phyloP scores from a whole-genome alignment of 139 green algal genomes.

The Gonium pectorale region DNA sequence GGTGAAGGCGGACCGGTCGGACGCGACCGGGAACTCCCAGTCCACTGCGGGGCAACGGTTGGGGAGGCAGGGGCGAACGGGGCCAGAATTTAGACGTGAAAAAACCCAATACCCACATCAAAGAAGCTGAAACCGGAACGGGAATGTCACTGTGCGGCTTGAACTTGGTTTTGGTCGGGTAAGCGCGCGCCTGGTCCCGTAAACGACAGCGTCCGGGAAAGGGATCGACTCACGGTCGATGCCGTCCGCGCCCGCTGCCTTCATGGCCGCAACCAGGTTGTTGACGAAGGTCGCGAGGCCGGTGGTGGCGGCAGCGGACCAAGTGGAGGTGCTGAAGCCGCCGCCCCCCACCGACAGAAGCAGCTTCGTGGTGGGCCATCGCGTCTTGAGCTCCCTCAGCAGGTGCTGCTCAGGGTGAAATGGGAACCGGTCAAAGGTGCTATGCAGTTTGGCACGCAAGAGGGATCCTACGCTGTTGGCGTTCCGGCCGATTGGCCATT shows the following conservation, averaged over 20 bases:
- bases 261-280: neutral
- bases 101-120: too few relatives aligned
- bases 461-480: neutral
- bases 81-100: too few relatives aligned
- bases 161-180: too few relatives aligned
- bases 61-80: neutral
- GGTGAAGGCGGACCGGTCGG: neutral
- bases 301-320: neutral
- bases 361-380: constrained; percentile 17
- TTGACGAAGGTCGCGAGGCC: neutral
- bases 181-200: too few relatives aligned
- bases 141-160: too few relatives aligned
- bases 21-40: neutral
- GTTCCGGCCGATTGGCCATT: neutral
- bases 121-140: too few relatives aligned
- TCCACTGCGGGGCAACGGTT: neutral
- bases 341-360: constrained; percentile 28
- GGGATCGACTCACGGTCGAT: constrained; percentile 27
- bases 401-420: neutral
- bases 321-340: constrained; percentile 20
- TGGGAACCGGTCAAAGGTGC: neutral
- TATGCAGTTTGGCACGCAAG: neutral
- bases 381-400: constrained; percentile 1
- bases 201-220: too few relatives aligned
- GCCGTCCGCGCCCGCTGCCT: neutral